Conservation (phyloP, 2,329 filamentous ascomycete species). For the Paracamarosporium sp. region DNA sequence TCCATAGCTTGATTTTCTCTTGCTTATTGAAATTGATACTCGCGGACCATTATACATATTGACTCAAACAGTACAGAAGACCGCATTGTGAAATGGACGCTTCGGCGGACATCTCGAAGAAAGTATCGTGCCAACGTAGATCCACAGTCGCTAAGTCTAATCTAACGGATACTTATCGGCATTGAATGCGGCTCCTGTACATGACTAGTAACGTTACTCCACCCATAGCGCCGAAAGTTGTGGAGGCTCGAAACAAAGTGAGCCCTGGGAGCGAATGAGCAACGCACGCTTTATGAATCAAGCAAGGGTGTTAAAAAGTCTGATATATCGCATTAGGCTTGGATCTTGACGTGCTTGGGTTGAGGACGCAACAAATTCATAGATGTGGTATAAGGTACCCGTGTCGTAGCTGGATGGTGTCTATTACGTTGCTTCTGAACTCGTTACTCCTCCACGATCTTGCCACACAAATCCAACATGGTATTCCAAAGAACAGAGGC, state of each 20-base stretch:
- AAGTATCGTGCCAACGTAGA: background rate
- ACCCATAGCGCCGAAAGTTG: background rate
- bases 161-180: background rate
- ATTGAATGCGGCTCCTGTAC: background rate
- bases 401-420: background rate
- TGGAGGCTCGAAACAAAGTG: background rate
- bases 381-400: background rate
- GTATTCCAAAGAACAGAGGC: background rate
- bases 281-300: background rate
- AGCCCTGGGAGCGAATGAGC: background rate
- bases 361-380: background rate
- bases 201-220: background rate
- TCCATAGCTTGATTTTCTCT: background rate
- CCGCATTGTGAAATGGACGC: background rate
- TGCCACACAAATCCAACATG: background rate
- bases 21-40: background rate
- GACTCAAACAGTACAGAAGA: background rate
- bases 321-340: background rate
- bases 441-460: background rate
- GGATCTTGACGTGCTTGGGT: background rate
- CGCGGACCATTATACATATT: background rate
- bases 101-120: background rate
- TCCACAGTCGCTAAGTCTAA: background rate
- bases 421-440: background rate
- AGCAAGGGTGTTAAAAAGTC: background rate